Base-by-base conservation (phyloP, 768 basidiomycete genomes). In the Rhodotorula diobovata region DNA sequence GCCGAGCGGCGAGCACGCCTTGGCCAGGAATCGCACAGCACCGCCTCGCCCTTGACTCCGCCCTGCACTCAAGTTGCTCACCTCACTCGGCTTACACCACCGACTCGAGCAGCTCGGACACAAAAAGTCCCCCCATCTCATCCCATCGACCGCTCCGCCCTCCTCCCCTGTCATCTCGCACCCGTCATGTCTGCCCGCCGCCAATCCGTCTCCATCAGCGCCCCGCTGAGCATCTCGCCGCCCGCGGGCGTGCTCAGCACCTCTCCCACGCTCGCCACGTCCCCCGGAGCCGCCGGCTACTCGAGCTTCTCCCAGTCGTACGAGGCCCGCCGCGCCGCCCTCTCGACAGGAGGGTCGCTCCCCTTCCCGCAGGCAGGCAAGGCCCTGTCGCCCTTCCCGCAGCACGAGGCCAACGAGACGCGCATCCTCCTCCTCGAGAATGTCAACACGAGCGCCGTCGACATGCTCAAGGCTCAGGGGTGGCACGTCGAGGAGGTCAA, bases 351-450 rank as follows among this genome's bases (percentile, higher is more conserved):
- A n/a, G 37, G 48, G 25, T 28, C 48, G 48, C 6, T 45, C 54
- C 63, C 59, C 23, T 71, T 71, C 64, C 70, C 70, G 32, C 55
- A 63, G n/a, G 37, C 58, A 34, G 71, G 71, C 51, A 72, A 72
- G 63, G 54, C 67, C 11, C 67, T 73, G 43, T 61, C 72, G 15
- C 67, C 67, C 10, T 75, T 75, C 74, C 71, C 72, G 23, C 56
- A 45, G 43, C 56, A 71, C 23, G 66, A 63, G 6, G 55, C 68
- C 34, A 92, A 90, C 77, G 35, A 25, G 25, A 53, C 51, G 51
- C 85, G 85, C 71, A 85, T 98, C 59, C 85, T 99, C 64, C 82
- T 99, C 59, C 85, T 99, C 70, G 96, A 99, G 83, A 97, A 97
- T 78, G 93, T 78, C 68, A 78, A 76, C 73, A 53, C 70, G 35